These are phyloP conservation scores for Starmerella geochares DNA, from an alignment of 805 yeast species.

Conservation along the genomic window DNA sequence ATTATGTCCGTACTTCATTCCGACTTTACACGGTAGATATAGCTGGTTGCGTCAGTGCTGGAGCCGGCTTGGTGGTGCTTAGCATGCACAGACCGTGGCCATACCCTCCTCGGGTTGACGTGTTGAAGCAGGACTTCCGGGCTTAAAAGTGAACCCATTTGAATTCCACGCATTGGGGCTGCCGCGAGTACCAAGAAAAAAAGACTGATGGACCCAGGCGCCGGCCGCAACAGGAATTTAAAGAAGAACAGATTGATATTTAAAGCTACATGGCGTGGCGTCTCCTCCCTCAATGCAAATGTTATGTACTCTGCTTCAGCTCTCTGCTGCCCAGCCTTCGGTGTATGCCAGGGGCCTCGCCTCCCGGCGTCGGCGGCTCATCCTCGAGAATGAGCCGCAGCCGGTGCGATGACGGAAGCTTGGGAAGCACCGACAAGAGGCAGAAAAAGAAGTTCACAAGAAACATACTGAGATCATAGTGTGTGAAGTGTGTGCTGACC, in stretches of 20 bases:
- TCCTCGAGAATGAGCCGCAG: slow-evolving; percentile 29
- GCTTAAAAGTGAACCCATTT: no score
- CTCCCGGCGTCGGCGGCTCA: slow-evolving; percentile 19
- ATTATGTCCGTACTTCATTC: no score
- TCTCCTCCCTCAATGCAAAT: slow-evolving; percentile 2
- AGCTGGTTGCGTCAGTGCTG: no score
- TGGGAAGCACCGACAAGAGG: slow-evolving; percentile 80
- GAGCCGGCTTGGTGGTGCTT: no score
- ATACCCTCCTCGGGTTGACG: no score
- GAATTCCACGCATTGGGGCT: no score
- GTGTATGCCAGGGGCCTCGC: slow-evolving; percentile 10
- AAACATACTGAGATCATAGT: slow-evolving; percentile 70
- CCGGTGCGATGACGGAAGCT: slow-evolving; percentile 50
- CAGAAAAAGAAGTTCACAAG: slow-evolving; percentile 72
- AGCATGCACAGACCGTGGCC: no score
- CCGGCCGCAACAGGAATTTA: no score
- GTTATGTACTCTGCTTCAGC: slow-evolving; percentile 14
- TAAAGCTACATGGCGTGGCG: neutral
- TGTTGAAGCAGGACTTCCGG: no score
- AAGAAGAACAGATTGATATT: neutral
- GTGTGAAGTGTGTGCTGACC: slow-evolving; percentile 80
- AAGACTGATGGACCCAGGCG: no score
- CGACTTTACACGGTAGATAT: no score
- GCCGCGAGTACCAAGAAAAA: no score
- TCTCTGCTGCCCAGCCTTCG: slow-evolving; percentile 20